phyloP scores from a whole-genome alignment of 2,329 filamentous ascomycete genomes.

The Neofusicoccum umdonicola region DNA sequence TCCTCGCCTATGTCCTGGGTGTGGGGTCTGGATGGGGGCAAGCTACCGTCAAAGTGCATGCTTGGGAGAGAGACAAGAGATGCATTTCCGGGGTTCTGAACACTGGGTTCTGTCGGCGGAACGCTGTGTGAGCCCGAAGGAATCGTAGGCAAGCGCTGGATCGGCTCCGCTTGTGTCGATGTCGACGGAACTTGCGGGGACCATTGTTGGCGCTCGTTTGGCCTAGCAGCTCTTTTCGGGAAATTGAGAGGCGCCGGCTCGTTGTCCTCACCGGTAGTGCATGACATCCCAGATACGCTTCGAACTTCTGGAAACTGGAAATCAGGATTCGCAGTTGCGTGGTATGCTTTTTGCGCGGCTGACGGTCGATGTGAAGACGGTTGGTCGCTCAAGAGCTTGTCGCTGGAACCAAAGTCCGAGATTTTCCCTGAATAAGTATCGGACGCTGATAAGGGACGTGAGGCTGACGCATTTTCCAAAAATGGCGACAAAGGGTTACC shows the following conservation, averaged over 20 bases:
- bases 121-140: neutral
- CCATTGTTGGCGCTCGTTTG: slow-evolving; percentile 3
- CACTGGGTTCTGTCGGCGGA: neutral
- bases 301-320: neutral
- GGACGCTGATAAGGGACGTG: neutral
- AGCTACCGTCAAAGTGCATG: slow-evolving; percentile 1
- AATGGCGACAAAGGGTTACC: slow-evolving; percentile 11
- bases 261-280: neutral
- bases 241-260: neutral
- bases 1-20: neutral
- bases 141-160: neutral
- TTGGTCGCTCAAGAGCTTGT: neutral
- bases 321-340: neutral
- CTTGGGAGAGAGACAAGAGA: slow-evolving; percentile 7
- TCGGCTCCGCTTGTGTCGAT: neutral
- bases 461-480: neutral
- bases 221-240: slow-evolving; percentile 1
- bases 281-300: neutral
- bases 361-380: neutral
- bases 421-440: neutral
- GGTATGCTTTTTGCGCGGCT: neutral
- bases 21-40: neutral
- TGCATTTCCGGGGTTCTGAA: neutral
- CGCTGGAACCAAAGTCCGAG: neutral
- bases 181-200: neutral